A percentile compares a stretch with the other conserved stretches of the same genome.
phyloP scores from a whole-genome alignment of 1,284 basidiomycete genomes.

The Melampsora allii-populina region DNA sequence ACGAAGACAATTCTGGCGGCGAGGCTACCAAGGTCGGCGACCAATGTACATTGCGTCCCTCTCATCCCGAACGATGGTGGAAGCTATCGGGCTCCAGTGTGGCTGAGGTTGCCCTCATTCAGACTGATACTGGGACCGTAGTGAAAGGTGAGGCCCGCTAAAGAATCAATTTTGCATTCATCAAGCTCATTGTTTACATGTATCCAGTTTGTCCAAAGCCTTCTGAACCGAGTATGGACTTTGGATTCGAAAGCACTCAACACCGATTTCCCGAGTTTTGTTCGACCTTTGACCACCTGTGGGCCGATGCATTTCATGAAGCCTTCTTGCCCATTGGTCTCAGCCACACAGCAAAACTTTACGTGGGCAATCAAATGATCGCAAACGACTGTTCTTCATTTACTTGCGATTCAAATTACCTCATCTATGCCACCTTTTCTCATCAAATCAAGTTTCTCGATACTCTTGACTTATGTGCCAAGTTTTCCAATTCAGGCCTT shows the following conservation, averaged over 20 bases:
- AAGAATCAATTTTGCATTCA: background rate
- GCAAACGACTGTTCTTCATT: conserved; percentile 74
- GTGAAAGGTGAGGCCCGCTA: background rate
- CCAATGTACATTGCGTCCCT: no score
- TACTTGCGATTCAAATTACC: conserved; percentile 69
- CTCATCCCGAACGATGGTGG: conserved; percentile 1
- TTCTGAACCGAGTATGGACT: conserved; percentile 44
- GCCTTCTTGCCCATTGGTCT: conserved; percentile 45
- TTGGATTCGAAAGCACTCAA: conserved; percentile 47
- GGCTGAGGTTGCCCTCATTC: background rate
- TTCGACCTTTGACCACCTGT: conserved; percentile 54
- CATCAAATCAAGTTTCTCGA: conserved; percentile 79
- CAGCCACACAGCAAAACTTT: conserved; percentile 26
- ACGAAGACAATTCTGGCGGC: no score
- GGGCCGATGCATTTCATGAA: conserved; percentile 50
- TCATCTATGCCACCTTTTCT: conserved; percentile 80
- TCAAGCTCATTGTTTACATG: background rate
- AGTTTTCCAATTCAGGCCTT: background rate
- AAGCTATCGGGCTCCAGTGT: background rate
- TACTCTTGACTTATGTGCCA: conserved; percentile 52
- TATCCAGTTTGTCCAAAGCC: conserved; percentile 42
- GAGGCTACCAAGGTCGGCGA: no score
- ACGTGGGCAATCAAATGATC: conserved; percentile 46
- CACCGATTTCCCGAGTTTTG: conserved; percentile 63
- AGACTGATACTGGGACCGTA: background rate